A percentile compares a stretch with the other conserved stretches of the same genome.
These are phyloP conservation scores for Chlorencoelia australis DNA, from an alignment of 2,329 filamentous ascomycete species.

Conservation along the genomic window DNA sequence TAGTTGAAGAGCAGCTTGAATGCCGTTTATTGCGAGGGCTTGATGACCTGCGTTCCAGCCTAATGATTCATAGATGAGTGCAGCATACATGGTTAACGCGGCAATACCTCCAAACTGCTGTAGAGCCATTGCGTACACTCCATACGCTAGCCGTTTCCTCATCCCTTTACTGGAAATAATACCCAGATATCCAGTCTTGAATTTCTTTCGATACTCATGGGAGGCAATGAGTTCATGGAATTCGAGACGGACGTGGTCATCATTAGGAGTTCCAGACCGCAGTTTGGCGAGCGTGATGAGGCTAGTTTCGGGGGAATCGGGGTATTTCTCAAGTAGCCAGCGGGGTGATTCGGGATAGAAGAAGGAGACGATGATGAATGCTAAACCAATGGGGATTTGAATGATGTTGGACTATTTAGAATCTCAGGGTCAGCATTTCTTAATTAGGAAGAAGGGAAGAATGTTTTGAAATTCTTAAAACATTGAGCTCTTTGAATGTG, in stretches of 20 bases:
- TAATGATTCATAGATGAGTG: slow-evolving; percentile 62
- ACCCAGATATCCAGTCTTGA: slow-evolving; percentile 47
- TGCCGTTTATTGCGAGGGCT: slow-evolving; percentile 61
- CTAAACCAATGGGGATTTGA: slow-evolving; percentile 32
- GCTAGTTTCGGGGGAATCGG: slow-evolving; percentile 50
- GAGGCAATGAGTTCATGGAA: slow-evolving; percentile 62
- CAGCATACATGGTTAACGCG: slow-evolving; percentile 61
- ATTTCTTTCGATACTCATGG: slow-evolving; percentile 57
- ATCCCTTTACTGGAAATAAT: slow-evolving; percentile 61
- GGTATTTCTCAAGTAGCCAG: slow-evolving; percentile 51
- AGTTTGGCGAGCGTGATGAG: slow-evolving; percentile 45
- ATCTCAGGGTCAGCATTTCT: no score
- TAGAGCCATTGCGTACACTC: slow-evolving; percentile 56
- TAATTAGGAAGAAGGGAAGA: no score
- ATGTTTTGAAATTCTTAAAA: no score
- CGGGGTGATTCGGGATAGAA: slow-evolving; percentile 58
- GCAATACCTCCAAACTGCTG: slow-evolving; percentile 66
- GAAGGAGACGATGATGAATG: slow-evolving; percentile 47
- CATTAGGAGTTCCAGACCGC: slow-evolving; percentile 53
- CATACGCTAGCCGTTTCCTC: slow-evolving; percentile 55
- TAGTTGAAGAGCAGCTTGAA: slow-evolving; percentile 53
- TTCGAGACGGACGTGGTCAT: slow-evolving; percentile 53
- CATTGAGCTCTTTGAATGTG: no score
- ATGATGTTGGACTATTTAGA: slow-evolving; percentile 34
- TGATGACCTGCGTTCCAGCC: slow-evolving; percentile 45